Base-by-base conservation (phyloP, 192 early-diverging fungal genomes). In the Fimicolochytrium jonesii region DNA sequence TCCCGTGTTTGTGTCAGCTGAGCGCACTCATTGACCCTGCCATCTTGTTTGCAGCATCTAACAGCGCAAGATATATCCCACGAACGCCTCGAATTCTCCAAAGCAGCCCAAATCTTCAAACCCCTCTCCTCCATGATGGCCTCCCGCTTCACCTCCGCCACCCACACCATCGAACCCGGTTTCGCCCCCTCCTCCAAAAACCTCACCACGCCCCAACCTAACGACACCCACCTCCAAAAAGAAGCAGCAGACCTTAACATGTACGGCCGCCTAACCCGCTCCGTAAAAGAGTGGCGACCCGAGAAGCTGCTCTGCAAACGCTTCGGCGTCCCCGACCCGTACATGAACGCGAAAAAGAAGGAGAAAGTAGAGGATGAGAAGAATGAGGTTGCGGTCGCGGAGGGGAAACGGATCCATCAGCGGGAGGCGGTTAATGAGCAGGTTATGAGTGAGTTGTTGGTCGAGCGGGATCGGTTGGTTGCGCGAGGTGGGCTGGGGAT, bases 321-420 rank as follows among this genome's bases (percentile, higher is more conserved):
- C 9, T 90, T 92, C 61, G 85, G 85, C 68, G 78, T 92, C 6
- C 67, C 80, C 5, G 82, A 89, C 44, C 90, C 90, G 6, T 83
- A 89, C 67, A 85, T 83, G 4, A 56, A 49, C 0, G 28, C 56
- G 28, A 70, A 66, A 49, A 31, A 33, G 28, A 58, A 37, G 30
- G 43, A 20, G 22, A 20, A 39, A 64, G 55, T 50, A 22, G 51
- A 58, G 45, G 50, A 47, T 31, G 67, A 68, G 33, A 74, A 59
- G 35, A 56, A 59, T 15, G 68, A 17, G 6, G 67, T 49, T 41
- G 41, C 29, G 18, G 32, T 42, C 49, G 26, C 43, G 46, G 64
- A 66, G 44, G 71, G 35, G 32, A 39, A 62, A 17, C 36, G n/a
- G 36, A 62, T 51, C 28, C 20, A 26, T 39, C 57, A 76, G 35